phyloP scores from a whole-genome alignment of 352 stramenopile genomes.

The Sclerospora graminicola region DNA sequence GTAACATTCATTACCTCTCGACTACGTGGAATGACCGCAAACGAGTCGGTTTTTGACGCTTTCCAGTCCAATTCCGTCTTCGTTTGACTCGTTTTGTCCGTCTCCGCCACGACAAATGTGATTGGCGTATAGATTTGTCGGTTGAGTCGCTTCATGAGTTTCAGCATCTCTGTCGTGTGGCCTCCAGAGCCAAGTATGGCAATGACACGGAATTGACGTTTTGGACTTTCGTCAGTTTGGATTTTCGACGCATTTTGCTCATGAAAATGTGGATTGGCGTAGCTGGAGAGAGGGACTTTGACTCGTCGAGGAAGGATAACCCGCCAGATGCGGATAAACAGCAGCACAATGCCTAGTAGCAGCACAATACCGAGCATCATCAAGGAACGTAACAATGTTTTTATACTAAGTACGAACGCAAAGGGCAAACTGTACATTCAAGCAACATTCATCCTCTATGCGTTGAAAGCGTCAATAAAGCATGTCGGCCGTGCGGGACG shows the following conservation, averaged over 20 bases:
- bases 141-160: slow-evolving; percentile 83
- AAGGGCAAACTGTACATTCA: too few relatives aligned
- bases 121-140: slow-evolving; percentile 74
- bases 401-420: too few relatives aligned
- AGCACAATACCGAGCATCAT: not conserved
- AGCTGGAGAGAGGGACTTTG: slow-evolving; percentile 13
- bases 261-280: slow-evolving; percentile 13
- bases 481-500: slow-evolving; percentile 31
- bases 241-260: slow-evolving; percentile 2
- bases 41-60: slow-evolving; percentile 27
- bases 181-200: slow-evolving; percentile 82
- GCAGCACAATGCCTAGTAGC: slow-evolving; percentile 9
- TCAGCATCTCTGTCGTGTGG: slow-evolving; percentile 94
- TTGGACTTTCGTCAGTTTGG: slow-evolving; percentile 1
- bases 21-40: slow-evolving; percentile 83
- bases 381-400: too few relatives aligned
- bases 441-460: too few relatives aligned
- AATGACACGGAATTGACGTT: slow-evolving; percentile 39
- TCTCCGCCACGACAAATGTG: slow-evolving; percentile 84
- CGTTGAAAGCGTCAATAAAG: too few relatives aligned
- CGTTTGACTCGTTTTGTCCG: slow-evolving; percentile 84
- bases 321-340: slow-evolving; percentile 22
- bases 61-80: slow-evolving; percentile 70
- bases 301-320: slow-evolving; percentile 18
- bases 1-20: slow-evolving; percentile 41